A percentile compares a stretch with the other conserved stretches of the same genome.
phyloP scores from a whole-genome alignment of 257 asterid genomes.

The Lavandula angustifolia region DNA sequence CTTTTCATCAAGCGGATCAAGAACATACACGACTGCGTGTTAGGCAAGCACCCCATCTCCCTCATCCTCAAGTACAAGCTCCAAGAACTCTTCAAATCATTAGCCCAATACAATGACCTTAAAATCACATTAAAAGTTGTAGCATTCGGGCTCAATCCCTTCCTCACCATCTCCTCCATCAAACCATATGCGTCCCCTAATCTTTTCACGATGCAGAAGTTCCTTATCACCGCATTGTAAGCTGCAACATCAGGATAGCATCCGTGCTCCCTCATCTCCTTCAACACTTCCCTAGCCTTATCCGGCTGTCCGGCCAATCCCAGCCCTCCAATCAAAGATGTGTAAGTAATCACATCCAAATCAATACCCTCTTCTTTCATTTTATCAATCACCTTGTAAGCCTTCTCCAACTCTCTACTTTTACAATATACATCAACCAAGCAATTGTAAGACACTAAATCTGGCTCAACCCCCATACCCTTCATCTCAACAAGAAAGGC shows the following conservation, averaged over 20 bases:
- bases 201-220: constrained; percentile 89
- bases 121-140: constrained; percentile 83
- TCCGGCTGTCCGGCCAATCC: constrained; percentile 91
- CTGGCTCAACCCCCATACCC: constrained; percentile 72
- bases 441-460: constrained; percentile 80
- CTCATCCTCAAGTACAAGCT: constrained; percentile 71
- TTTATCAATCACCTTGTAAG: constrained; percentile 49
- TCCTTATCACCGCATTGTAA: constrained; percentile 79
- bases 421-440: constrained; percentile 87
- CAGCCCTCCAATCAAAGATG: constrained; percentile 83
- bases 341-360: constrained; percentile 80
- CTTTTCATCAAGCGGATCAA: constrained; percentile 71
- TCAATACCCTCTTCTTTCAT: constrained; percentile 72
- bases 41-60: constrained; percentile 66
- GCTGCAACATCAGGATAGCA: constrained; percentile 90
- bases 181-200: constrained; percentile 56
- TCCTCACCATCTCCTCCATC: constrained; percentile 72
- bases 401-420: constrained; percentile 75
- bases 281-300: constrained; percentile 78
- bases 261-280: constrained; percentile 89
- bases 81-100: constrained; percentile 71
- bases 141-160: constrained; percentile 77
- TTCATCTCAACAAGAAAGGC: constrained; percentile 68
- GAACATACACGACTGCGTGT: constrained; percentile 85
- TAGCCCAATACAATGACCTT: constrained; percentile 69